Evolutionary conservation across 768 basidiomycete genomes (phyloP), one percentile per base, ranked within the genome.

Genomic region (Tylopilus subfusipes): DNA sequence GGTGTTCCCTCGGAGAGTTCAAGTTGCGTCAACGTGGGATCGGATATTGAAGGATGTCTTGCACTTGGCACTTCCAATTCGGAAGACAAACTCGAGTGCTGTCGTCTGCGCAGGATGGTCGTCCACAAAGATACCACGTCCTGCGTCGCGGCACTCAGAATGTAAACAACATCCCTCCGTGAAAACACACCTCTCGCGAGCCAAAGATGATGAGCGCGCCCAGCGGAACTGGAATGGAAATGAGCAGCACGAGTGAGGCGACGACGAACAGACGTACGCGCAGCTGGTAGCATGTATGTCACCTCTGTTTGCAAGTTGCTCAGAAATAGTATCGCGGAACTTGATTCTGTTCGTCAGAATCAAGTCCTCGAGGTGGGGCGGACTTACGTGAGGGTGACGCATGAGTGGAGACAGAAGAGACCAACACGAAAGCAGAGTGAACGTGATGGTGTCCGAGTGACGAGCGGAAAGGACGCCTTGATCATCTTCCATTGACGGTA

Each of bases 281-380:
- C 70, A 29, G 82, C 82, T 48, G 79, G 77, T 14, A 79, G 65
- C 71, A 83, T 74, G 60, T 76, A 79, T 31, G 76, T 70, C 61
- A 75, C 76, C 4, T 69, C 56, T 19, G 62, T 52, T 33, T 52
- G 50, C 29, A 51, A 21, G n/a, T 61, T 48, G 22, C 70, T 68
- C 49, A 78, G 52, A 59, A 74, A 76, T 19, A 73, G 63, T 50
- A 76, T 63, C 24, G 74, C 72, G 18, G 72, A 71, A 16, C 77
- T 79, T 50, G 34, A 38, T 25, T 46, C 27, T 2, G 29, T 49
- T 48, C 36, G 19, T 59, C 9, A 59, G 43, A 14, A 22, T 21
- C 27, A 54, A 6, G 2, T 36, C 11, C 24, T 12, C 4, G 36
- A 53, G 3, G 38, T 12, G 50, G 33, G 27, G 42, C 2, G 31